phyloP scores from a whole-genome alignment of 2,329 filamentous ascomycete genomes.

The Fusarium longipes region DNA sequence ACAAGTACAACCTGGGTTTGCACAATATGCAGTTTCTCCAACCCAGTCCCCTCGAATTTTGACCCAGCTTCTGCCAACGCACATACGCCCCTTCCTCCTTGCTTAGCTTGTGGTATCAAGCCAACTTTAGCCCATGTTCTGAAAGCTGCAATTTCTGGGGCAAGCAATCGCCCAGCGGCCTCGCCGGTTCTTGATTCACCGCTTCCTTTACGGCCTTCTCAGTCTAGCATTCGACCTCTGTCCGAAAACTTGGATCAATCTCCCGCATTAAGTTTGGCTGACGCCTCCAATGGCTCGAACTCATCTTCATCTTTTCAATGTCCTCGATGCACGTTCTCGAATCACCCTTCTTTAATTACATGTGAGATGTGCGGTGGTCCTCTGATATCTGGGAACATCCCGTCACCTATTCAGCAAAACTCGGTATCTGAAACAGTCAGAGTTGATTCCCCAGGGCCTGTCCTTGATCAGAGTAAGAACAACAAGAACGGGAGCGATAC shows the following conservation, averaged over 20 bases:
- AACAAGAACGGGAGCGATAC: constrained; percentile 61
- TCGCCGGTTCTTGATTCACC: constrained; percentile 37
- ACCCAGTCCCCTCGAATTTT: constrained; percentile 92
- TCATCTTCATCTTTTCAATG: constrained; percentile 69
- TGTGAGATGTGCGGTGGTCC: constrained; percentile 94
- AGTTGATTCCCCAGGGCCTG: constrained; percentile 82
- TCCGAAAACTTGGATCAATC: constrained; percentile 18
- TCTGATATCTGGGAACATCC: constrained; percentile 67
- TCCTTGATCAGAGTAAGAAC: constrained; percentile 57
- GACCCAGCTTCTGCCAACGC: constrained; percentile 84
- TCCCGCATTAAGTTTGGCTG: constrained; percentile 1
- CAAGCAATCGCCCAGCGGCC: constrained; percentile 63
- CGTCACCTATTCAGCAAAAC: constrained; percentile 48
- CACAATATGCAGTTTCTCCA: constrained; percentile 94
- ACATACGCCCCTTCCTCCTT: constrained; percentile 85
- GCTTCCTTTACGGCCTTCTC: constrained; percentile 48
- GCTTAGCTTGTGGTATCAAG: constrained; percentile 93
- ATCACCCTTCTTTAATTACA: constrained; percentile 84
- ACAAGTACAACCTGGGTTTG: constrained; percentile 90
- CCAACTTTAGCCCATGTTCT: constrained; percentile 84
- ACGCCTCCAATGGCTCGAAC: constrained; percentile 9
- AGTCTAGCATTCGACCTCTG: constrained; percentile 19
- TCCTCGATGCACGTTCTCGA: constrained; percentile 91
- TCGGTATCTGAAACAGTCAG: constrained; percentile 57
- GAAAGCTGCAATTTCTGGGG: constrained; percentile 86